Evolutionary conservation across 768 basidiomycete species (phyloP).

Genomic region (Suillus luteus): DNA sequence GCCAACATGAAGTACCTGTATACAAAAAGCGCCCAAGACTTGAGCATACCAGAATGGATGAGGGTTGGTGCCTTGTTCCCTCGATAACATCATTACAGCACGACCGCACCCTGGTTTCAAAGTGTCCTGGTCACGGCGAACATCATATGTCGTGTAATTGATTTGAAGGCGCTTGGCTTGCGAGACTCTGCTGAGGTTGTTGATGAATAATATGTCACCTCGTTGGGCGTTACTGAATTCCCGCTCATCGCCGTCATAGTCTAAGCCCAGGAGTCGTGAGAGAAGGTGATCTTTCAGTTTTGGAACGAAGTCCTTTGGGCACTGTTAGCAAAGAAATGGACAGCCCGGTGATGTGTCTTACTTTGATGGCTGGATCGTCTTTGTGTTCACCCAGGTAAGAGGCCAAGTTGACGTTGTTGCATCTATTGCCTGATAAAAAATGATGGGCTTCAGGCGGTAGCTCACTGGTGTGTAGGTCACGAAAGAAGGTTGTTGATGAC

Average conservation of each 20-base stretch:
- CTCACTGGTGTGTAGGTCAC: not conserved
- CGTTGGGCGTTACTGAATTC: slow-evolving; percentile 14
- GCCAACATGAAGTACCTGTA: slow-evolving; percentile 15
- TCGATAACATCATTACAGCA: slow-evolving; percentile 24
- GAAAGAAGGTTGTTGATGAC: not conserved
- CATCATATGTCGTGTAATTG: slow-evolving; percentile 26
- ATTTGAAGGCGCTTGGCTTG: slow-evolving; percentile 13
- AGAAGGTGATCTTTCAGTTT: slow-evolving; percentile 28
- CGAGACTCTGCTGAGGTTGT: slow-evolving; percentile 16
- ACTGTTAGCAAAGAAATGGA: not conserved
- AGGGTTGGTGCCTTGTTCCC: slow-evolving; percentile 13
- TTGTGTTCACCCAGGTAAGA: not conserved
- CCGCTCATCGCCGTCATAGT: slow-evolving; percentile 19
- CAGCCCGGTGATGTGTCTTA: not conserved
- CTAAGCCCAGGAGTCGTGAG: slow-evolving; percentile 11
- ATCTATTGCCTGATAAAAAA: not conserved
- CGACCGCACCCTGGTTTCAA: slow-evolving; percentile 21
- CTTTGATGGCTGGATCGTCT: slow-evolving; percentile 19
- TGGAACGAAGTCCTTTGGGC: slow-evolving; percentile 20
- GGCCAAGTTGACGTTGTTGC: slow-evolving; percentile 8
- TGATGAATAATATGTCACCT: slow-evolving; percentile 5
- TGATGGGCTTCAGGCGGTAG: slow-evolving; percentile 8
- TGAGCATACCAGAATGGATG: slow-evolving; percentile 29
- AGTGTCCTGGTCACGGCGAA: slow-evolving; percentile 21
- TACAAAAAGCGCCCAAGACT: slow-evolving; percentile 25